Conservation (phyloP, 768 basidiomycete species). For the Tricholoma hemisulphureum region DNA sequence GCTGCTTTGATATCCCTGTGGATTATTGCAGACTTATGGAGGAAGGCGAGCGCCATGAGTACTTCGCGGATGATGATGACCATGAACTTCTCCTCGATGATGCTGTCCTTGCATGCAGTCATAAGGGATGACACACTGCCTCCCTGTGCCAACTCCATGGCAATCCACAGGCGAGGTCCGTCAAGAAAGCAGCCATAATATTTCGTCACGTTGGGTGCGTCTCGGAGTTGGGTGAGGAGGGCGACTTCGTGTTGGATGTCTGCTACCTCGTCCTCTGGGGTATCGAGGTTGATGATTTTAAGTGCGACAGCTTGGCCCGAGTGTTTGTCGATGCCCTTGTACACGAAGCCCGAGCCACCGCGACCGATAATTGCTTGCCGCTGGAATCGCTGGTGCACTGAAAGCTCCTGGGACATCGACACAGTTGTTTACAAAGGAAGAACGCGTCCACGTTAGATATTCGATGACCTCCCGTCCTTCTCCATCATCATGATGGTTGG, state of each 20-base stretch:
- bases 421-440: neutral
- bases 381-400: slow-evolving; percentile 77
- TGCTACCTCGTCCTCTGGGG: slow-evolving; percentile 91
- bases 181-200: slow-evolving; percentile 97
- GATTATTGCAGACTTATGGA: slow-evolving; percentile 93
- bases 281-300: slow-evolving; percentile 99
- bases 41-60: slow-evolving; percentile 79
- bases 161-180: slow-evolving; percentile 97
- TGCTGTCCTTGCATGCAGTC: slow-evolving; percentile 74
- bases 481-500: neutral
- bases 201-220: slow-evolving; percentile 87
- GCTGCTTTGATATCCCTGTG: slow-evolving; percentile 98
- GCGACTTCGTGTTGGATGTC: slow-evolving; percentile 97
- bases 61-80: slow-evolving; percentile 88
- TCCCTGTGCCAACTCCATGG: slow-evolving; percentile 96
- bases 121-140: slow-evolving; percentile 92
- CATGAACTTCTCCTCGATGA: slow-evolving; percentile 87
- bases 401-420: slow-evolving; percentile 45
- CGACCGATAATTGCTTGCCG: slow-evolving; percentile 93
- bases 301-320: slow-evolving; percentile 90
- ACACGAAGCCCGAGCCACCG: slow-evolving; percentile 94
- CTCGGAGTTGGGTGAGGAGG: slow-evolving; percentile 84
- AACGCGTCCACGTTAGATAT: neutral
- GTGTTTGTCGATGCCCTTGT: slow-evolving; percentile 82
- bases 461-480: neutral